A percentile compares a stretch with the other conserved stretches of the same genome.
phyloP scores from a whole-genome alignment of 2,329 filamentous ascomycete genomes.

The Ascochyta clinopodiicola region DNA sequence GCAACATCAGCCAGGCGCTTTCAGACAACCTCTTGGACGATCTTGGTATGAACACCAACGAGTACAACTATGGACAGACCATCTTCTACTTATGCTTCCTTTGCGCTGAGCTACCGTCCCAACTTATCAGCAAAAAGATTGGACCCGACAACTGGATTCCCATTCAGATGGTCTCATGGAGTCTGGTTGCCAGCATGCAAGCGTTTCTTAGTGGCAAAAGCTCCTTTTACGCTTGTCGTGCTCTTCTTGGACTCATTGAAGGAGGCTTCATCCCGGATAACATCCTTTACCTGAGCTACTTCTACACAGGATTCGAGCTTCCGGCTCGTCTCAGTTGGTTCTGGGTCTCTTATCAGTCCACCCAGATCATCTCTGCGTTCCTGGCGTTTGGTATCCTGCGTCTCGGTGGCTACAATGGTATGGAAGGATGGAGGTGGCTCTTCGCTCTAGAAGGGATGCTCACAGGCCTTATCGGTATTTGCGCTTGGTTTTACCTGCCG shows the following conservation, averaged over 20 bases:
- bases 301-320: conserved; percentile 74
- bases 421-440: conserved; percentile 63
- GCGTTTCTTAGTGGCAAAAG: conserved; percentile 65
- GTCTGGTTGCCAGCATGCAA: conserved; percentile 67
- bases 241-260: conserved; percentile 54
- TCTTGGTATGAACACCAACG: conserved; percentile 44
- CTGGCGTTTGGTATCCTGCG: conserved; percentile 63
- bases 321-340: conserved; percentile 72
- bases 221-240: conserved; percentile 54
- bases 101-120: conserved; percentile 54
- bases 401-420: conserved; percentile 55
- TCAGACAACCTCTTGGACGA: conserved; percentile 46
- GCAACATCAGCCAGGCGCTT: conserved; percentile 52
- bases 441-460: conserved; percentile 48
- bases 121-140: conserved; percentile 55
- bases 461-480: conserved; percentile 46
- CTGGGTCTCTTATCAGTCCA: conserved; percentile 70
- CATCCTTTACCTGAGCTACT: conserved; percentile 75
- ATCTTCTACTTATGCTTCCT: conserved; percentile 87
- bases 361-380: conserved; percentile 63
- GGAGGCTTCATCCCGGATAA: conserved; percentile 67
- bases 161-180: conserved; percentile 52
- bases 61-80: conserved; percentile 50
- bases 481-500: conserved; percentile 50
- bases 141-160: conserved; percentile 56